Percentiles rank a stretch among this genome's conserved stretches.
Evolutionary conservation across 1,284 basidiomycete genomes (phyloP).

Genomic region (Sporisorium graminicola): DNA sequence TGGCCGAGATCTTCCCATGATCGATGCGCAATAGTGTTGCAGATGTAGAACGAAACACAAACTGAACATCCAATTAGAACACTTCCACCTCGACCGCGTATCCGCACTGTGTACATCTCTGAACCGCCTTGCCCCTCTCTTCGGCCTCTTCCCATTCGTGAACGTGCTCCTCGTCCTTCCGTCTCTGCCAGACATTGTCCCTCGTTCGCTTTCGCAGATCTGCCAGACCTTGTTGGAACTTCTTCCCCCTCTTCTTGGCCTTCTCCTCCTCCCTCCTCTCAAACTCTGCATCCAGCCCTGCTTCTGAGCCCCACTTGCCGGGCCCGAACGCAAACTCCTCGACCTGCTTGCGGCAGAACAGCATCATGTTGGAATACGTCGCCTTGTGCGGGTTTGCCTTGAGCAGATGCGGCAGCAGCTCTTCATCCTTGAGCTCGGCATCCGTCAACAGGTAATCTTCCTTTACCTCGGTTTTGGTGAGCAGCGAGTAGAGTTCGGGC

Average conservation of each 20-base stretch:
- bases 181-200: conserved; percentile 62
- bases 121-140: conserved; percentile 38
- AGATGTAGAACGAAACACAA: conserved; percentile 2
- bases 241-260: conserved; percentile 90
- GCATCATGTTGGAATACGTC: conserved; percentile 99
- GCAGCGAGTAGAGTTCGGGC: conserved; percentile 86
- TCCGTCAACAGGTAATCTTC: conserved; percentile 83
- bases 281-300: conserved; percentile 90
- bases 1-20: conserved; percentile 64
- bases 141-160: conserved; percentile 58
- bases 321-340: conserved; percentile 89
- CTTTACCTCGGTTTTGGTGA: conserved; percentile 99
- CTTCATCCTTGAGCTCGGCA: conserved; percentile 93
- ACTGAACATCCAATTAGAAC: conserved; percentile 29
- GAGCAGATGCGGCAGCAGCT: conserved; percentile 90
- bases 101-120: conserved; percentile 57
- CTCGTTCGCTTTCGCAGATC: conserved; percentile 63
- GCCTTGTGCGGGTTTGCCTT: conserved; percentile 97
- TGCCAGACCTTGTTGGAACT: conserved; percentile 71
- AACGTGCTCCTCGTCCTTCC: conserved; percentile 62
- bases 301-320: conserved; percentile 94
- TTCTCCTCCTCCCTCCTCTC: conserved; percentile 83
- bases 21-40: background rate
- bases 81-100: conserved; percentile 58
- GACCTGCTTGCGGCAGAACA: conserved; percentile 92